Base-by-base conservation (phyloP, 495 filamentous ascomycete genomes). In the Friedmanniomyces endolithicus region DNA sequence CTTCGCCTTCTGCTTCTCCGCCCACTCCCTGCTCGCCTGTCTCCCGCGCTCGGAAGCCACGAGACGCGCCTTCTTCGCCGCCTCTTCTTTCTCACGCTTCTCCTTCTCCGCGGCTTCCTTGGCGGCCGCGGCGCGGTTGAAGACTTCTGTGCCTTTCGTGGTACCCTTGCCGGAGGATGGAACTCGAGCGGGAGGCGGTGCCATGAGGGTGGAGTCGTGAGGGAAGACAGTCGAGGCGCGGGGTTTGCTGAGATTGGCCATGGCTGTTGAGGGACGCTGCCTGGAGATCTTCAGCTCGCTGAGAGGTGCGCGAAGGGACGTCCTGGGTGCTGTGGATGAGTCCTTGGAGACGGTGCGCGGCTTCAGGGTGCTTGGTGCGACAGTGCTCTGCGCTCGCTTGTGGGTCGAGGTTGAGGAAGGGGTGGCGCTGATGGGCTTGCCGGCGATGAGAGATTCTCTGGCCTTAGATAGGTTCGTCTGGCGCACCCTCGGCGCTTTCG, bases 41-140 rank as follows among this genome's bases (percentile, higher is more conserved):
- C 83, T 70, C 14, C 80, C 80, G 54, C 81, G 65, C 68, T 87
- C 84, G 0, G 84, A 82, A 11, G 84, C 84, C 61, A 76, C 76
- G 58, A 77, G 72, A 48, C 81, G 69, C 6, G 82, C 80, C 56
- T 71, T 69, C 62, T 75, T 77, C 6, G 78, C 74, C 11, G 76
- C 73, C 40, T 72, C 69, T 64, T 83, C 81, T 43, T 79, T 73
- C 48, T 77, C 76, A n/a, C 68, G 65, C 57, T 67, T 74, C 63
- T 76, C 75, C 19, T 68, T 68, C 59, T 79, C 76, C 19, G 74
- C 70, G 44, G 76, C 74, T 24, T 71, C 68, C 23, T 66, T 63
- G 62, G 70, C 69, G n/a, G 63, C 62, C 34, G 72, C 74, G 49
- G 81, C 79, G 23, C 80, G 74, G 20, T 75, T 71, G 63, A 79